Base-by-base conservation (phyloP, 2,329 filamentous ascomycete species). In the Pseudogymnoascus sp. region DNA sequence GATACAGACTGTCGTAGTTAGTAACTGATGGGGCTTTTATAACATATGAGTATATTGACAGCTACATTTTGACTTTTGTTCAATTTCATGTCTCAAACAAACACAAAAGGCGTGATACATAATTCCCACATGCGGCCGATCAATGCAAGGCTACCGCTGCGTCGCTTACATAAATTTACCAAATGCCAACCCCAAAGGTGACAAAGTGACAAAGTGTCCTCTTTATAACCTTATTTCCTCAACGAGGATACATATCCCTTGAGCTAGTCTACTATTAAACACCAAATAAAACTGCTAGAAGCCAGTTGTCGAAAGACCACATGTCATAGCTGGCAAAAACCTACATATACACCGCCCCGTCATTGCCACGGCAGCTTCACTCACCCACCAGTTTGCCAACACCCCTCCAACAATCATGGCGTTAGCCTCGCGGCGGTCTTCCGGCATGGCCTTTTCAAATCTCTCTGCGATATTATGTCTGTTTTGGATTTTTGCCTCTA, bases 401-500 rank as follows among this genome's bases (percentile, higher is more conserved):
- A 16, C 50, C 44, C 46, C 50, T 56, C 50, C 50, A 56, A 56
- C 50, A 56, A 56, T 56, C 28, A 56, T 56, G 50, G 28, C 50
- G 50, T 36, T 56, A 56, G 50, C 50, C 50, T 56, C 50, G 50
- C 50, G 50, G 5, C 50, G 16, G n/a, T 56, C 60, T 11, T 56
- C 60, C n/a, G 64, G 34, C 59, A 63, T 61, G 50, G 59, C 23
- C 63, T 65, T 56, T 64, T 63, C 56, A 68, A 64, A 63, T 64
- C 69, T 37, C 60, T 70, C 18, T 70, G 63, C 65, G 25, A 62
- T 73, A 64, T 46, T 73, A 66, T 73, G 70, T 67, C 66, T 74
- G 25, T 69, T 73, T 64, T 72, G 67, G 56, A 56, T 73, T 62
- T 73, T 74, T 64, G 69, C 65, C 61, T 73, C 71, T 61, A 71